Conservation (phyloP, 108 stramenopile species). For the Conticribra guillardii region DNA sequence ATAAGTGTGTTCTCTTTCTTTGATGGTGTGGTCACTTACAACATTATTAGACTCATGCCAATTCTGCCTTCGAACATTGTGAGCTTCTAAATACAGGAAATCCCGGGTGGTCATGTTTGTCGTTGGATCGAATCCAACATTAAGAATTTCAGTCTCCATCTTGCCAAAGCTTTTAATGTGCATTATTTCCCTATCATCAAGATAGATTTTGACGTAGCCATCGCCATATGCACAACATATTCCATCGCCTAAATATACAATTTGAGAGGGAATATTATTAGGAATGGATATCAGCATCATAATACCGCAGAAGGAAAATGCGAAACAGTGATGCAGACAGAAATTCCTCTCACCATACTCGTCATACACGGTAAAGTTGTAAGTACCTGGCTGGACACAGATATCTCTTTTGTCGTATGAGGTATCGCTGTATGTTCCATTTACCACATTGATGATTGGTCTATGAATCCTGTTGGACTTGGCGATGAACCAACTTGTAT, state of each 20-base stretch:
- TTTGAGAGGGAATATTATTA: neutral
- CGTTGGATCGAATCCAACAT: conserved; percentile 43
- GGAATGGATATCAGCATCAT: neutral
- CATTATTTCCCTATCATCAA: conserved; percentile 36
- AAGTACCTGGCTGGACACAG: conserved; percentile 24
- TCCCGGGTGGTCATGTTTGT: conserved; percentile 35
- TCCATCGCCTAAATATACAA: conserved; percentile 76
- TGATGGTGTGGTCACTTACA: neutral
- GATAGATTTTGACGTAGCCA: conserved; percentile 29
- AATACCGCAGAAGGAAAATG: no score
- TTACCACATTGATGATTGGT: conserved; percentile 22
- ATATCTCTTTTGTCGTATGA: conserved; percentile 15
- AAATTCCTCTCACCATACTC: conserved; percentile 38
- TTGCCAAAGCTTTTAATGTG: conserved; percentile 10
- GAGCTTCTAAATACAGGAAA: conserved; percentile 36
- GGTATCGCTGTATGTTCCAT: conserved; percentile 20
- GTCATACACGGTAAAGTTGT: conserved; percentile 47
- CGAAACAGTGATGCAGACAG: no score
- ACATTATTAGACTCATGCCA: conserved; percentile 23
- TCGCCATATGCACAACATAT: conserved; percentile 40
- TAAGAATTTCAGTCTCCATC: conserved; percentile 27
- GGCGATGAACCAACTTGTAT: conserved; percentile 39
- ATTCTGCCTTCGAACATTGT: conserved; percentile 35
- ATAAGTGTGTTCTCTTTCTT: neutral
- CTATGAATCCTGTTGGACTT: conserved; percentile 4